phyloP scores from a whole-genome alignment of 2,329 filamentous ascomycete genomes.

The Penicillium sp. region DNA sequence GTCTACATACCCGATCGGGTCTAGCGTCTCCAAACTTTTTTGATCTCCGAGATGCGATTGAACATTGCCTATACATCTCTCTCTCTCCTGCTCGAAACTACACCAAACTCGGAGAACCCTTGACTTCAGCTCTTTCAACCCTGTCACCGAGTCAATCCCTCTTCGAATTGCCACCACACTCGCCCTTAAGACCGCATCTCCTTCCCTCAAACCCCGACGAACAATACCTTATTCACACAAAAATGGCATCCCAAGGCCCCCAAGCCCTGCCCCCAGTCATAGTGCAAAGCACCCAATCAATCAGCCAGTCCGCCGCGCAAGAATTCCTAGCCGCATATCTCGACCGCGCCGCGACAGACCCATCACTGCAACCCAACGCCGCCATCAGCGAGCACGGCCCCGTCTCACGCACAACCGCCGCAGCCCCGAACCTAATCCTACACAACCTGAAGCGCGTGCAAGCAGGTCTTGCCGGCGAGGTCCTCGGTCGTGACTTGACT shows the following conservation, averaged over 20 bases:
- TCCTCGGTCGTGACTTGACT: slow-evolving; percentile 41
- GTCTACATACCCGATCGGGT: slow-evolving; percentile 19
- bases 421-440: slow-evolving; percentile 42
- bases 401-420: slow-evolving; percentile 40
- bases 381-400: slow-evolving; percentile 45
- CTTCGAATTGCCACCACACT: background rate
- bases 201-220: background rate
- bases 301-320: slow-evolving; percentile 40
- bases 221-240: slow-evolving; percentile 13
- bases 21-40: slow-evolving; percentile 26
- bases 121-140: background rate
- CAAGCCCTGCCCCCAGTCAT: slow-evolving; percentile 38
- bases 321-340: slow-evolving; percentile 45
- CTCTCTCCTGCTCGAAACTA: background rate
- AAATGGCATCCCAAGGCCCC: slow-evolving; percentile 39
- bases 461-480: slow-evolving; percentile 43
- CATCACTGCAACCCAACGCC: slow-evolving; percentile 44
- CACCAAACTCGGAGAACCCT: background rate
- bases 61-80: slow-evolving; percentile 3
- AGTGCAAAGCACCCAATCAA: slow-evolving; percentile 35
- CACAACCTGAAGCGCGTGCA: slow-evolving; percentile 47
- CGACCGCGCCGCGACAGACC: slow-evolving; percentile 40
- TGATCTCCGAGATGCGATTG: slow-evolving; percentile 16
- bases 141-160: background rate
- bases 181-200: background rate